Conservation (phyloP, 805 yeast genomes). For the Yarrowia phangngaensis region DNA sequence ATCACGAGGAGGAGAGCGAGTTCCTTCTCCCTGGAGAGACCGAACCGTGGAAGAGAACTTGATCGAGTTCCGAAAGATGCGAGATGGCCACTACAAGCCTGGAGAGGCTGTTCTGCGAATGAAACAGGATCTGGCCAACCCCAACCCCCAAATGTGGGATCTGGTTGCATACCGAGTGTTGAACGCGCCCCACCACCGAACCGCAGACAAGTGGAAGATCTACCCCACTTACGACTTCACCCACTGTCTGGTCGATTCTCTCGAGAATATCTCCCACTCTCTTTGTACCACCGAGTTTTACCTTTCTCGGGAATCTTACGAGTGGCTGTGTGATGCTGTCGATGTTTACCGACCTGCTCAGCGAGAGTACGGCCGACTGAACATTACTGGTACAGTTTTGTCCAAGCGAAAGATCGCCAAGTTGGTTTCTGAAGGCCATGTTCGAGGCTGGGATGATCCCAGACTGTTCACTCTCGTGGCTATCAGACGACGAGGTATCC, state of each 20-base stretch:
- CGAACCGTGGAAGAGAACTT: constrained; percentile 71
- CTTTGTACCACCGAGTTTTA: constrained; percentile 94
- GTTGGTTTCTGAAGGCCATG: constrained; percentile 73
- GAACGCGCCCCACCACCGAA: constrained; percentile 89
- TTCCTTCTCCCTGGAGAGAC: constrained; percentile 71
- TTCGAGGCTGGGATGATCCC: constrained; percentile 98
- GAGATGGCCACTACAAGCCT: constrained; percentile 78
- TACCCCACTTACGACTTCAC: constrained; percentile 99
- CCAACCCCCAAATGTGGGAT: constrained; percentile 99
- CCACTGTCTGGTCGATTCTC: constrained; percentile 96
- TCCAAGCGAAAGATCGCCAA: constrained; percentile 95
- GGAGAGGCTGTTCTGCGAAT: constrained; percentile 95
- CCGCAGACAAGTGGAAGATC: constrained; percentile 95
- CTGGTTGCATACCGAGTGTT: constrained; percentile 93
- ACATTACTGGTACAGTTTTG: constrained; percentile 88
- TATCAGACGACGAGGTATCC: constrained; percentile 93
- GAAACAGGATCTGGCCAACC: constrained; percentile 87
- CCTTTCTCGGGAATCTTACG: constrained; percentile 89
- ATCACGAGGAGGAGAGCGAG: constrained; percentile 87
- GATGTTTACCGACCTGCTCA: constrained; percentile 97
- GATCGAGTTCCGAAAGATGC: constrained; percentile 81
- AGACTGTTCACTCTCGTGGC: constrained; percentile 92
- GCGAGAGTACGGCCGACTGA: constrained; percentile 96
- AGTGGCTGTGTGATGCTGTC: constrained; percentile 95
- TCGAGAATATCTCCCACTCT: constrained; percentile 94